Conservation (phyloP, 257 asterid genomes). For the Fraxinus cuspidata region DNA sequence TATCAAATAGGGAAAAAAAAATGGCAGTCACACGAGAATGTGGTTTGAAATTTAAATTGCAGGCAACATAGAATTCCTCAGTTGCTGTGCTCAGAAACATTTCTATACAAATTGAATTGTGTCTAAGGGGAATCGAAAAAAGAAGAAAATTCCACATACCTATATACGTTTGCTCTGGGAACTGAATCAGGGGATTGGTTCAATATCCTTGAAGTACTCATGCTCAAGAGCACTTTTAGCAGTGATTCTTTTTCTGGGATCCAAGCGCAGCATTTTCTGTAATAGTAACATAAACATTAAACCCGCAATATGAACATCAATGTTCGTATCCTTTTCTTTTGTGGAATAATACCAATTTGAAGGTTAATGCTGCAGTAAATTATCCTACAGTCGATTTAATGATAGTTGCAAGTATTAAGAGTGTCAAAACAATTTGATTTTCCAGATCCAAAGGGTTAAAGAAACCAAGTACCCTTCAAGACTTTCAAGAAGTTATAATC, state of each 20-base stretch:
- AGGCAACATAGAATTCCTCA: constrained; percentile 27
- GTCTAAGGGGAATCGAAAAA: constrained; percentile 30
- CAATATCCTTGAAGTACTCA: constrained; percentile 83
- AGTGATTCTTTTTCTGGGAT: constrained; percentile 88
- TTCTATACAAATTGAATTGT: constrained; percentile 32
- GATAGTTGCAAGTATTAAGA: background rate
- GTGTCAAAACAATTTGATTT: background rate
- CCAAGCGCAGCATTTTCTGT: constrained; percentile 75
- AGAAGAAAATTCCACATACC: constrained; percentile 35
- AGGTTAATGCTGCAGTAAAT: background rate
- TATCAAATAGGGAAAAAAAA: constrained; percentile 10
- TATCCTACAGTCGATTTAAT: background rate
- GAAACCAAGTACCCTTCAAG: constrained; percentile 1
- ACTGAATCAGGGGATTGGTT: constrained; percentile 52
- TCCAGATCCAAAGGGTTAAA: background rate
- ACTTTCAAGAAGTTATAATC: background rate
- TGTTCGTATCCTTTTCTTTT: constrained; percentile 25
- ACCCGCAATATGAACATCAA: constrained; percentile 16
- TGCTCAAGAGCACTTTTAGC: constrained; percentile 92
- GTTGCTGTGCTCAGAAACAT: constrained; percentile 28
- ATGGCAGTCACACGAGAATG: constrained; percentile 36
- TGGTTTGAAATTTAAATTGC: constrained; percentile 33
- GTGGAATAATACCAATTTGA: constrained; percentile 12
- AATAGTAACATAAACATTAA: constrained; percentile 18
- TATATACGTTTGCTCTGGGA: constrained; percentile 60